Percentiles rank a stretch among this genome's conserved stretches.
phyloP scores from a whole-genome alignment of 2,329 filamentous ascomycete genomes.

The Alternaria brassicae region DNA sequence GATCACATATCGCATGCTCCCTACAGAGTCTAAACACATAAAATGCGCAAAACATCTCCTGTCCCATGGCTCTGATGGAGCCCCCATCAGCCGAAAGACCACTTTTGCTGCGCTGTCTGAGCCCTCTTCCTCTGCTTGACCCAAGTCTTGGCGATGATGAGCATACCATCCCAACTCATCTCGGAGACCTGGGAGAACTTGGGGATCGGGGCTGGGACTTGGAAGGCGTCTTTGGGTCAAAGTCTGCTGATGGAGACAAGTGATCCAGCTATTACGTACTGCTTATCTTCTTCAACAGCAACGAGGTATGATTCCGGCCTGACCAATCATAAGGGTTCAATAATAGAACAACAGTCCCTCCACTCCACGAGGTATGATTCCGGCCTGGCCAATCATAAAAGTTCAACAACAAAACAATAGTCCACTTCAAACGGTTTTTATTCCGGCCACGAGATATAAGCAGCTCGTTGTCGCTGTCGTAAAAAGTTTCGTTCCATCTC shows the following conservation, averaged over 20 bases:
- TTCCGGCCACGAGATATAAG: constrained; percentile 50
- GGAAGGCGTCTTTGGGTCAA: constrained; percentile 18
- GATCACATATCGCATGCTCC: background rate
- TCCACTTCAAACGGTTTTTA: too few relatives aligned
- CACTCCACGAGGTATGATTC: too few relatives aligned
- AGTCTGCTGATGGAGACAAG: constrained; percentile 22
- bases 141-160: constrained; percentile 27
- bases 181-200: background rate
- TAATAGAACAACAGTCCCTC: too few relatives aligned
- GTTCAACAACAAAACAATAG: too few relatives aligned
- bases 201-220: constrained; percentile 11
- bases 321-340: too few relatives aligned
- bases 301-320: too few relatives aligned
- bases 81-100: too few relatives aligned
- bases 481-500: constrained; percentile 5
- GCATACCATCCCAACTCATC: constrained; percentile 4
- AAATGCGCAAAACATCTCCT: background rate
- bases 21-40: background rate
- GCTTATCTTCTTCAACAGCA: constrained; percentile 36
- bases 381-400: too few relatives aligned
- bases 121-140: background rate
- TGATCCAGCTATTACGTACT: constrained; percentile 50
- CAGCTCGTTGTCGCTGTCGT: constrained; percentile 25
- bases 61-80: background rate
- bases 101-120: background rate